A percentile compares a stretch with the other conserved stretches of the same genome.
Evolutionary conservation across 768 basidiomycete genomes (phyloP).

Genomic region (Rubroboletus satanas): DNA sequence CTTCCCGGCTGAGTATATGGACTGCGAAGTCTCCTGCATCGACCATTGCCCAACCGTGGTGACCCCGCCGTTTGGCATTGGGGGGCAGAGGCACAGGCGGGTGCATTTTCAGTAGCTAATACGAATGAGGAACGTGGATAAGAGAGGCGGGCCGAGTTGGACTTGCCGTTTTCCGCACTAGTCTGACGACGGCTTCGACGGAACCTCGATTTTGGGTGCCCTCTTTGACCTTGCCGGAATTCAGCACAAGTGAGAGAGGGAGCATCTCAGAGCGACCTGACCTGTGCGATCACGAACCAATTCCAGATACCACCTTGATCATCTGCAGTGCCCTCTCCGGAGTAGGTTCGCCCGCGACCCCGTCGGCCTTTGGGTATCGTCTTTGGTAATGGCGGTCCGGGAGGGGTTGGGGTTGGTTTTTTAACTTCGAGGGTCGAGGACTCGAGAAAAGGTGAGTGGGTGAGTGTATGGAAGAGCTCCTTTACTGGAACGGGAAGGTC

Average conservation of each 20-base stretch:
- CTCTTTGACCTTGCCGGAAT: conserved; percentile 62
- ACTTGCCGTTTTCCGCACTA: conserved; percentile 68
- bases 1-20: conserved; percentile 66
- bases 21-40: conserved; percentile 80
- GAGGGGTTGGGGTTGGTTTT: conserved; percentile 44
- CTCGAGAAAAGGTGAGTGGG: conserved; percentile 67
- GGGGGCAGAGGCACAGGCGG: conserved; percentile 61
- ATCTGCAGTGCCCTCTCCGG: conserved; percentile 56
- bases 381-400: conserved; percentile 59
- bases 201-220: conserved; percentile 78
- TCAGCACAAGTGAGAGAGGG: background rate
- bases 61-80: conserved; percentile 55
- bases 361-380: conserved; percentile 57
- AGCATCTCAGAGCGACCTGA: conserved; percentile 21
- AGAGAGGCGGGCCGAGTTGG: background rate
- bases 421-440: conserved; percentile 51
- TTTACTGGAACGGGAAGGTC: conserved; percentile 51
- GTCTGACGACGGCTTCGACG: conserved; percentile 68
- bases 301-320: conserved; percentile 62
- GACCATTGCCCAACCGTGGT: conserved; percentile 80
- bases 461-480: conserved; percentile 53
- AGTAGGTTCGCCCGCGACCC: conserved; percentile 62
- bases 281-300: conserved; percentile 76
- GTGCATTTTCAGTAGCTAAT: conserved; percentile 52
- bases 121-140: conserved; percentile 8